phyloP scores from a whole-genome alignment of 805 yeast species.

The Suhomyces prunicola region DNA sequence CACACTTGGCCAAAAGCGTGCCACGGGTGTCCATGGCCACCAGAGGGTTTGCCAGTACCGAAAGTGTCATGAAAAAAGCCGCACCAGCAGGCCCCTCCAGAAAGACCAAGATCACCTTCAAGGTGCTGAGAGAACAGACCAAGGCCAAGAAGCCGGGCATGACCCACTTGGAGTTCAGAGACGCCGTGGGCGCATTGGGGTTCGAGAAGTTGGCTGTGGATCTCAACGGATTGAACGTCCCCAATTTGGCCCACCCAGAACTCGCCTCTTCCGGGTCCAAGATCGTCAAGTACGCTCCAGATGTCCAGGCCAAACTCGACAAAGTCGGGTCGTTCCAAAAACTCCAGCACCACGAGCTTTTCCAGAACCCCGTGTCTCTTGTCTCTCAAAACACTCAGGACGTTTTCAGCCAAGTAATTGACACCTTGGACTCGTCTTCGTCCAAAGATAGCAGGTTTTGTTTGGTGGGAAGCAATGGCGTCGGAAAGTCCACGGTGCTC shows the following conservation, averaged over 20 bases:
- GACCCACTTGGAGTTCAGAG: conserved; percentile 38
- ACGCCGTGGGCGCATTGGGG: conserved; percentile 33
- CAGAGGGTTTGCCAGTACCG: conserved; percentile 6
- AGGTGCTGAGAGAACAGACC: conserved; percentile 13
- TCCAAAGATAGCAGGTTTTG: conserved; percentile 47
- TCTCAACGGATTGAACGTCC: conserved; percentile 13
- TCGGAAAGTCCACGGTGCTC: conserved; percentile 73
- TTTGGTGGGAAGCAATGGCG: conserved; percentile 68
- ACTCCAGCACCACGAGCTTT: conserved; percentile 66
- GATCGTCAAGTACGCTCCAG: conserved; percentile 37
- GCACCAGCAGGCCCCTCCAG: conserved; percentile 16
- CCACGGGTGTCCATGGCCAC: background rate
- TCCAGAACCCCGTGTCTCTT: conserved; percentile 56
- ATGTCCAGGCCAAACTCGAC: conserved; percentile 42
- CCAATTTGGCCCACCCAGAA: conserved; percentile 9
- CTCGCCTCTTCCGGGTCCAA: conserved; percentile 10
- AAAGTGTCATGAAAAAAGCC: conserved; percentile 5
- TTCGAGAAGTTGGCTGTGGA: conserved; percentile 33
- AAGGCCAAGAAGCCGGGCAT: conserved; percentile 38
- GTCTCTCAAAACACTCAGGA: conserved; percentile 48
- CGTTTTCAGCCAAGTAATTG: conserved; percentile 38
- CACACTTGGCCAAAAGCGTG: conserved; percentile 1
- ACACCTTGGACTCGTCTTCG: conserved; percentile 27
- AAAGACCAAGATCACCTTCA: conserved; percentile 21
- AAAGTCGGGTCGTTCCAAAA: conserved; percentile 64